These are phyloP conservation scores for Cytospora piceae DNA, from an alignment of 2,329 filamentous ascomycete genomes.

Conservation along the genomic window DNA sequence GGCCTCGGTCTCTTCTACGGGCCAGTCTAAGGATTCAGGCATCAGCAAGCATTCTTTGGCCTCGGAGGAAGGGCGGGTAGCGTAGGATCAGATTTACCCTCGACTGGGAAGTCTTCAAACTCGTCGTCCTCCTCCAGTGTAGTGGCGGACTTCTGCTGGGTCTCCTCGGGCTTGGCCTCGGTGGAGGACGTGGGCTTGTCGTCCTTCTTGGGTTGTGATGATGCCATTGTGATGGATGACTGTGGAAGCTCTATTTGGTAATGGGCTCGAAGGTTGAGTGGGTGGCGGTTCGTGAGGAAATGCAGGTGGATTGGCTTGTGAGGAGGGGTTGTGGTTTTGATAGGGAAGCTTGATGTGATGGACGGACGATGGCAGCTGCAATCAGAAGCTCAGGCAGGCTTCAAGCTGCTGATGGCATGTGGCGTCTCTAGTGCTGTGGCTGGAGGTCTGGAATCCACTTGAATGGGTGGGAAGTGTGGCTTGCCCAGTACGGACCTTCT, in stretches of 20 bases:
- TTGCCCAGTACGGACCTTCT: neutral
- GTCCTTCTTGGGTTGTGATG: constrained; percentile 41
- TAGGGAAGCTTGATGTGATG: neutral
- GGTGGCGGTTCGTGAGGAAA: neutral
- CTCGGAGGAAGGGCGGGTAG: neutral
- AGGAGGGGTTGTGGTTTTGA: constrained; percentile 1
- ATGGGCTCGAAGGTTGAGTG: neutral
- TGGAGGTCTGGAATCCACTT: neutral
- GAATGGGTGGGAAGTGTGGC: neutral
- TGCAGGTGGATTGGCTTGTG: neutral
- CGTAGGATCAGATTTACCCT: constrained; percentile 66
- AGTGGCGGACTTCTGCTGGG: constrained; percentile 64
- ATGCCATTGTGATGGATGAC: constrained; percentile 41
- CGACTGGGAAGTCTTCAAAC: constrained; percentile 97
- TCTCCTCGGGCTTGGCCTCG: constrained; percentile 50
- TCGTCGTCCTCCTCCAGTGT: constrained; percentile 96
- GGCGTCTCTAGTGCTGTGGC: constrained; percentile 16
- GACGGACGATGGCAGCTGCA: constrained; percentile 17
- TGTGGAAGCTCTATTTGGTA: neutral
- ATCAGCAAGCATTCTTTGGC: constrained; percentile 13
- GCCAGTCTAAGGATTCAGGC: constrained; percentile 70
- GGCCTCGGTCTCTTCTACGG: constrained; percentile 85
- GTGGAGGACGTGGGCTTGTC: constrained; percentile 43
- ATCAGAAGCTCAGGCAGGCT: constrained; percentile 27
- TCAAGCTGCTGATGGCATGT: constrained; percentile 27